These are phyloP conservation scores for Fusarium mangiferae DNA, from an alignment of 2,329 filamentous ascomycete species.

Conservation along the genomic window DNA sequence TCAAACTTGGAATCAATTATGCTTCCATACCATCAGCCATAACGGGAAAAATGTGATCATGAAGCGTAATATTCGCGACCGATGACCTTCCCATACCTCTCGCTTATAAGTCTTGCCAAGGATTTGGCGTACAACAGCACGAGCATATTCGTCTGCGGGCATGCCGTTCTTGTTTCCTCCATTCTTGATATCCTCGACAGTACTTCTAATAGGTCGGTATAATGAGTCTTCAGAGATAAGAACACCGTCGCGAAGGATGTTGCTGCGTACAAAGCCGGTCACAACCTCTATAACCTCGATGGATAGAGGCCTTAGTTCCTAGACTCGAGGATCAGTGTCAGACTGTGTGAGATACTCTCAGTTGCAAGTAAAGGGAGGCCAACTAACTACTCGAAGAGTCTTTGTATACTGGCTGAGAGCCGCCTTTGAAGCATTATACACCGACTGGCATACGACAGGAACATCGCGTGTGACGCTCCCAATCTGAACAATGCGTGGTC, in stretches of 20 bases:
- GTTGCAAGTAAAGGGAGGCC: not conserved
- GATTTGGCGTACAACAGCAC: not conserved
- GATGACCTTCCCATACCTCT: not conserved
- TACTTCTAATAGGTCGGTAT: not conserved
- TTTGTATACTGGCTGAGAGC: not conserved
- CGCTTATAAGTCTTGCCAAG: not conserved
- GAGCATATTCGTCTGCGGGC: not conserved
- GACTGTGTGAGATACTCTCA: not conserved
- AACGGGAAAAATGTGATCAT: not conserved
- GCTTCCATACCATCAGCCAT: not conserved
- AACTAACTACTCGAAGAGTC: not conserved
- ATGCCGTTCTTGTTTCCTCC: not conserved
- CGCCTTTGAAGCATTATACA: not conserved
- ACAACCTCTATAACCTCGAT: not conserved
- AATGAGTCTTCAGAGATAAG: not conserved
- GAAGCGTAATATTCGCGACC: not conserved
- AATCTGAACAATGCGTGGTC: not conserved
- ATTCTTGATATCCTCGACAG: not conserved
- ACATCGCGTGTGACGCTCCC: not conserved
- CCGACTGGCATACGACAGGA: not conserved
- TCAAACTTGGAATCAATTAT: too few species aligned
- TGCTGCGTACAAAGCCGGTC: not conserved
- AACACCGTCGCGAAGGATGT: not conserved
- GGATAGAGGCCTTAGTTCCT: not conserved
- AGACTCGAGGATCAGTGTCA: accelerated